These are phyloP conservation scores for Aspergillus sp. DNA, from an alignment of 2,329 filamentous ascomycete genomes.

Conservation along the genomic window DNA sequence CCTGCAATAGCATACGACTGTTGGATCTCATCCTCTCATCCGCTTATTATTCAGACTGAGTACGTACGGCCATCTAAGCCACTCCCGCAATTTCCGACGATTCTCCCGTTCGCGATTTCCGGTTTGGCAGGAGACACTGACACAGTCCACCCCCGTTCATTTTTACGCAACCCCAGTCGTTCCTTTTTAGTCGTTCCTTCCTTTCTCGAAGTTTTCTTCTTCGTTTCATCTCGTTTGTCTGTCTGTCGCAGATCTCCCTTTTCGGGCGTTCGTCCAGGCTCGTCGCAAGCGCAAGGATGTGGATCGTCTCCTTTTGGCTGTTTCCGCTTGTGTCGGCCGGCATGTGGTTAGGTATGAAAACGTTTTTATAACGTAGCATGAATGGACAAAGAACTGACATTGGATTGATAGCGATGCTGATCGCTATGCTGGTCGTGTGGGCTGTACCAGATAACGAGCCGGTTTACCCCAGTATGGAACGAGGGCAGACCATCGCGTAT, in stretches of 20 bases:
- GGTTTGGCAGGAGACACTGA: no score
- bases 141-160: no score
- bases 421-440: constrained; percentile 55
- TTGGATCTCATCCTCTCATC: neutral
- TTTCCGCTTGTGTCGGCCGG: constrained; percentile 52
- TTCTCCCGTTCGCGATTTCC: neutral
- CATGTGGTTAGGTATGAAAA: constrained; percentile 44
- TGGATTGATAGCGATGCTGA: constrained; percentile 43
- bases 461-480: constrained; percentile 45
- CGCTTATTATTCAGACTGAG: neutral
- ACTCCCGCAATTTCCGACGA: constrained; percentile 10
- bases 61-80: constrained; percentile 6
- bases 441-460: constrained; percentile 43
- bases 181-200: neutral
- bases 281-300: constrained; percentile 23
- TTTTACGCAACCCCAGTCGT: neutral
- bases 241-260: neutral
- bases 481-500: constrained; percentile 48
- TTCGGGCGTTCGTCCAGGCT: neutral
- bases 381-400: neutral
- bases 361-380: neutral
- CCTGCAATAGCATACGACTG: no score
- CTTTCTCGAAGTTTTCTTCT: neutral
- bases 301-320: constrained; percentile 43
- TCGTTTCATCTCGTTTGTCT: neutral